Conservation (phyloP, 805 yeast species). For the Ogataea haglerorum region DNA sequence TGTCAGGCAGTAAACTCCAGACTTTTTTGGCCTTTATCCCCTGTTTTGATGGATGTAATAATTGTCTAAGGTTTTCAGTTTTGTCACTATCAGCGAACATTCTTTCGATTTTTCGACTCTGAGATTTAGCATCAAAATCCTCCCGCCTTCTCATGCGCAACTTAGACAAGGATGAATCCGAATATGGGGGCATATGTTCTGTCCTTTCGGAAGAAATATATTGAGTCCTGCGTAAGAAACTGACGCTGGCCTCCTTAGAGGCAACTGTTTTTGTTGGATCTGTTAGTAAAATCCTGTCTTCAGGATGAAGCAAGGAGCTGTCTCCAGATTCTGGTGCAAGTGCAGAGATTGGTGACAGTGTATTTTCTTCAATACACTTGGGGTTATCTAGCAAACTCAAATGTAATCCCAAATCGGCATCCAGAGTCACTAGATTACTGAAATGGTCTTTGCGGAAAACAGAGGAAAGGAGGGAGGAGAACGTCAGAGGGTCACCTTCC, state of each 20-base stretch:
- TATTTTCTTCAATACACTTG: slow-evolving; percentile 56
- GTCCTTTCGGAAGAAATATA: slow-evolving; percentile 69
- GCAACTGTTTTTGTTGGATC: slow-evolving; percentile 64
- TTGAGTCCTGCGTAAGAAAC: slow-evolving; percentile 91
- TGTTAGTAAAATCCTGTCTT: slow-evolving; percentile 69
- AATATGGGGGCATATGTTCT: not conserved
- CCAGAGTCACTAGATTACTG: slow-evolving; percentile 53
- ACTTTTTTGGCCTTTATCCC: slow-evolving; percentile 68
- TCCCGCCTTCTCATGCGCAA: slow-evolving; percentile 28
- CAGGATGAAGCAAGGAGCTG: slow-evolving; percentile 58
- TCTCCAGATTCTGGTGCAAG: slow-evolving; percentile 22
- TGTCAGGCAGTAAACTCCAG: slow-evolving; percentile 85
- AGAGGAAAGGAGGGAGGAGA: slow-evolving; percentile 61
- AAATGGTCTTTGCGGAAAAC: slow-evolving; percentile 74
- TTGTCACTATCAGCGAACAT: slow-evolving; percentile 56
- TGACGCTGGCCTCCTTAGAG: slow-evolving; percentile 33
- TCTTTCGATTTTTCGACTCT: slow-evolving; percentile 66
- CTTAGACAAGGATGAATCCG: not conserved
- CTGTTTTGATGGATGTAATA: slow-evolving; percentile 78
- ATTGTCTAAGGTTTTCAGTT: not conserved
- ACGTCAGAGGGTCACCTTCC: slow-evolving; percentile 37
- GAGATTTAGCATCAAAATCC: slow-evolving; percentile 56
- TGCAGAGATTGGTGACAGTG: slow-evolving; percentile 30
- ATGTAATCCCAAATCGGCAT: slow-evolving; percentile 68
- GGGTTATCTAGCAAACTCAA: slow-evolving; percentile 67